Percentiles rank a stretch among this genome's conserved stretches.
Conservation (phyloP, 2,329 filamentous ascomycete species). For the Saccharata proteae region DNA sequence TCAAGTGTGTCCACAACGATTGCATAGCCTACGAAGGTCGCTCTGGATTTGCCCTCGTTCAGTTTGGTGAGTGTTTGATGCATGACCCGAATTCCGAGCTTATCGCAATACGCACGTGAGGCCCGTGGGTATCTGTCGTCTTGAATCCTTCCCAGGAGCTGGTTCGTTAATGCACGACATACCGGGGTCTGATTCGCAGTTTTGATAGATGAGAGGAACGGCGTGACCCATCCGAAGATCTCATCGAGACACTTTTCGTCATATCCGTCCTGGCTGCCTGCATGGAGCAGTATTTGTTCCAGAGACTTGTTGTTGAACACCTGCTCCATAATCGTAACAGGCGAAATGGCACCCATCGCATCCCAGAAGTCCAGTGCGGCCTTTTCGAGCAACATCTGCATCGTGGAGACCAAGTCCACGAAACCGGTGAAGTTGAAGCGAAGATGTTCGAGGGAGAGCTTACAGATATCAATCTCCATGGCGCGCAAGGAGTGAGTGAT, state of each 20-base stretch:
- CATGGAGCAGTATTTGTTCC: constrained; percentile 44
- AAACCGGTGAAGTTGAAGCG: constrained; percentile 42
- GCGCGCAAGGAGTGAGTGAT: constrained; percentile 68
- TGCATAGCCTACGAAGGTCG: constrained; percentile 27
- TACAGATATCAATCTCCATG: constrained; percentile 59
- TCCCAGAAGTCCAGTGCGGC: constrained; percentile 78
- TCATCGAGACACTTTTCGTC: constrained; percentile 46
- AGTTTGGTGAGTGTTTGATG: constrained; percentile 22
- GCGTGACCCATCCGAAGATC: constrained; percentile 65
- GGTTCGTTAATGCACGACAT: constrained; percentile 64
- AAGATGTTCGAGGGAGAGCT: constrained; percentile 52
- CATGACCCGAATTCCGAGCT: constrained; percentile 40
- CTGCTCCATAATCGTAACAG: constrained; percentile 70
- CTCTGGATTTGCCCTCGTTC: constrained; percentile 19
- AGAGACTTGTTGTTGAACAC: constrained; percentile 63
- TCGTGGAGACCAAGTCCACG: constrained; percentile 55
- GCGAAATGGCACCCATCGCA: constrained; percentile 68
- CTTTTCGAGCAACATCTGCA: constrained; percentile 61
- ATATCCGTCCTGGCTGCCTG: constrained; percentile 31
- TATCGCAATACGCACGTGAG: constrained; percentile 49
- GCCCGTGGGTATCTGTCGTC: constrained; percentile 42
- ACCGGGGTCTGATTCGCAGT: constrained; percentile 65
- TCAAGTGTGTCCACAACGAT: constrained; percentile 48
- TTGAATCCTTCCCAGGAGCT: constrained; percentile 57
- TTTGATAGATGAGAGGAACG: constrained; percentile 67